Conservation (phyloP, 768 basidiomycete genomes). For the Omphalotus guepiniiformis region DNA sequence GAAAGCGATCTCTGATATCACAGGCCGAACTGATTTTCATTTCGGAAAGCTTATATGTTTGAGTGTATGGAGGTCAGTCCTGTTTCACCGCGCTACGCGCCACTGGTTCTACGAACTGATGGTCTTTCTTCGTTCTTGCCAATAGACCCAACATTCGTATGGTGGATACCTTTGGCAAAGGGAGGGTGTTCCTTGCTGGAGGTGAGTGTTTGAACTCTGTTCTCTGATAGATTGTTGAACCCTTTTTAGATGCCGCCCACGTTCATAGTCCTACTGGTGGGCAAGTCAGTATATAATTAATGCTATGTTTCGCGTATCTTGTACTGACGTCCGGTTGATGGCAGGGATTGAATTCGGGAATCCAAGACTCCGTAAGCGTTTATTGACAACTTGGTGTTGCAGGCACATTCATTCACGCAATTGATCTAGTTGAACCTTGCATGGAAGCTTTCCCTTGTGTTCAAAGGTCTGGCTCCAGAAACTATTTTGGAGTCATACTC, state of each 20-base stretch:
- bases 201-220: conserved; percentile 9
- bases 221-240: neutral
- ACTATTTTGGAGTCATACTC: conserved; percentile 21
- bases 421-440: conserved; percentile 18
- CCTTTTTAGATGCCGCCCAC: conserved; percentile 16
- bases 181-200: conserved; percentile 18
- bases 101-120: neutral
- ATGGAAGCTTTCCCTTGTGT: conserved; percentile 22
- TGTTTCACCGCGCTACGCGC: neutral
- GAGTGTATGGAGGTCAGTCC: neutral
- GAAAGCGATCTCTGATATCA: neutral
- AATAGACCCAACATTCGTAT: conserved; percentile 18
- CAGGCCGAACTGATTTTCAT: conserved; percentile 3
- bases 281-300: conserved; percentile 1
- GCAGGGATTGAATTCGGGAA: conserved; percentile 20
- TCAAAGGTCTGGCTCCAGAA: conserved; percentile 13
- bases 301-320: neutral
- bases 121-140: neutral
- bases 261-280: conserved; percentile 18
- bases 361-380: conserved; percentile 20
- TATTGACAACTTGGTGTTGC: neutral
- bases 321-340: conserved; percentile 7
- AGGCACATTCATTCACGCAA: neutral
- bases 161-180: conserved; percentile 17
- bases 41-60: conserved; percentile 8